These are phyloP conservation scores for Curvularia lunata DNA, from an alignment of 2,329 filamentous ascomycete species.

Conservation along the genomic window DNA sequence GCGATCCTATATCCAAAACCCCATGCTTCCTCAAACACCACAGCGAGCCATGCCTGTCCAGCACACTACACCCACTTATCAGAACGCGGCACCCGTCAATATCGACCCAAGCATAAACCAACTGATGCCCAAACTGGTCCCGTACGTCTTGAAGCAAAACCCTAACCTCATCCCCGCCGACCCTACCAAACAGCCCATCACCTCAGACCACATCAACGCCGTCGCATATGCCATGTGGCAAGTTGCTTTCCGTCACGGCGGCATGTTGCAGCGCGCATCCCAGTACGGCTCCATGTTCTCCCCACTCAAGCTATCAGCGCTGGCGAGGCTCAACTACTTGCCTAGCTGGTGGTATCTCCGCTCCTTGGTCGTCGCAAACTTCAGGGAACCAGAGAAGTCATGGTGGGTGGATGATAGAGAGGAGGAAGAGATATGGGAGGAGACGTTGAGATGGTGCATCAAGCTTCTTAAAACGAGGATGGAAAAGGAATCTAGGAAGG, in stretches of 20 bases:
- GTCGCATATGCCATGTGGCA: constrained; percentile 27
- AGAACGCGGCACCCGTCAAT: too few relatives aligned
- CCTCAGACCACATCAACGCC: constrained; percentile 9
- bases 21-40: not conserved
- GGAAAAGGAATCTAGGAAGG: not conserved
- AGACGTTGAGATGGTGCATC: constrained; percentile 4
- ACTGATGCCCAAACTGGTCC: not conserved
- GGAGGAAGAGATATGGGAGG: constrained; percentile 14
- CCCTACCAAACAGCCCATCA: not conserved
- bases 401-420: constrained; percentile 16
- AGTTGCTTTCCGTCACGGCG: constrained; percentile 7
- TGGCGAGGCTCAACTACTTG: constrained; percentile 29
- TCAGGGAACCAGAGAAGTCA: too few relatives aligned
- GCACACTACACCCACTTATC: not conserved
- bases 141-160: not conserved
- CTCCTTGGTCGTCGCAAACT: not conserved
- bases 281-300: constrained; percentile 19
- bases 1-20: not conserved
- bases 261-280: constrained; percentile 10
- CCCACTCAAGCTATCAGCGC: constrained; percentile 18
- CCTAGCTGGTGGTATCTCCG: constrained; percentile 33
- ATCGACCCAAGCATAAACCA: not conserved
- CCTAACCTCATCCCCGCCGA: not conserved
- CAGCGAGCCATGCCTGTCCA: not conserved
- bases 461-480: not conserved